These are phyloP conservation scores for Globisporangium cystogenes DNA, from an alignment of 352 stramenopile species.

Conservation along the genomic window DNA sequence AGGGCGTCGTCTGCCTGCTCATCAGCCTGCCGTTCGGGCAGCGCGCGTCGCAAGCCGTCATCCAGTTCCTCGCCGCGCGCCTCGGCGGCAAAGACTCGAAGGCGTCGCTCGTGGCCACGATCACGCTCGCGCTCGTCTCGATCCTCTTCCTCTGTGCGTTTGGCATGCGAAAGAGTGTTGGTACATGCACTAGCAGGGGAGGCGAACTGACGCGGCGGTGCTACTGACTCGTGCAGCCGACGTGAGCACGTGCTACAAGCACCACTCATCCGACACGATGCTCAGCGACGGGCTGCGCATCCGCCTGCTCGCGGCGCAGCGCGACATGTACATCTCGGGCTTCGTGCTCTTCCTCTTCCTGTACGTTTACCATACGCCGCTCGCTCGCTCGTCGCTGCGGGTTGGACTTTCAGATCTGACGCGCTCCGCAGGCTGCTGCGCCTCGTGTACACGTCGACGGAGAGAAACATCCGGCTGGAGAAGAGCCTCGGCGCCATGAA, in stretches of 20 bases:
- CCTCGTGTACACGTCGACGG: constrained; percentile 68
- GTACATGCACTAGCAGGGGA: no score
- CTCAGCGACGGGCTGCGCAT: constrained; percentile 77
- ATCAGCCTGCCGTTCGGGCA: constrained; percentile 60
- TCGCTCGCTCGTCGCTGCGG: no score
- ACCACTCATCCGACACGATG: constrained; percentile 46
- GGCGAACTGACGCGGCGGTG: no score
- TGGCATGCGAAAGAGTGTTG: no score
- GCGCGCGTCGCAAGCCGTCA: constrained; percentile 37
- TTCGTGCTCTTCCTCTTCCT: constrained; percentile 83
- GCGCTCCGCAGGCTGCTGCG: constrained; percentile 35
- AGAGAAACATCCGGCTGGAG: constrained; percentile 61
- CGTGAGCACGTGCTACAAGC: constrained; percentile 64
- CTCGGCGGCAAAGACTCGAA: constrained; percentile 43
- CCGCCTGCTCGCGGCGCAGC: constrained; percentile 65
- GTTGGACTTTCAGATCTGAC: no score
- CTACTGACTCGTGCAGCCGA: constrained; percentile 33
- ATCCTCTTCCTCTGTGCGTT: constrained; percentile 75
- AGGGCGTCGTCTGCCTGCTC: constrained; percentile 41
- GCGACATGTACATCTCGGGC: constrained; percentile 86
- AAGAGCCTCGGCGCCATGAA: constrained; percentile 69
- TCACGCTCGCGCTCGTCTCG: constrained; percentile 53
- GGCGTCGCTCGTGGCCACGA: constrained; percentile 30
- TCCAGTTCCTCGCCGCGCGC: constrained; percentile 47
- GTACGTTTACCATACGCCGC: constrained; percentile 16